Percentiles rank a stretch among this genome's conserved stretches.
Evolutionary conservation across 805 yeast genomes (phyloP).

Genomic region (Dipodascopsis tothii): DNA sequence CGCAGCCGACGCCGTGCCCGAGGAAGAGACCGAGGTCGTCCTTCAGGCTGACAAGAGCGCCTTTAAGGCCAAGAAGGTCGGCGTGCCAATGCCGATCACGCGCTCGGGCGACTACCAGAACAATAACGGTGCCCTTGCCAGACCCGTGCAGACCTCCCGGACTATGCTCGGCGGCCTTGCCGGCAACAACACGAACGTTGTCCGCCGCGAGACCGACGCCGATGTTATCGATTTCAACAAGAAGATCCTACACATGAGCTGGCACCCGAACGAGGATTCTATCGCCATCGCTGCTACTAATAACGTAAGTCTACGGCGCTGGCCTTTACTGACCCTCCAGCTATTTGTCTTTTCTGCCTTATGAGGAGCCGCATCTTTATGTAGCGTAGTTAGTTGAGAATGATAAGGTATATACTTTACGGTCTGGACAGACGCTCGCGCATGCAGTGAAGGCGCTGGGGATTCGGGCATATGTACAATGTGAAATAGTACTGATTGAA

Average conservation of each 20-base stretch:
- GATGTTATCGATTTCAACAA: conserved; percentile 88
- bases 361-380: conserved; percentile 17
- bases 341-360: conserved; percentile 35
- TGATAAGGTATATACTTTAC: no score
- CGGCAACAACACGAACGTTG: conserved; percentile 10
- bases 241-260: conserved; percentile 86
- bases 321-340: conserved; percentile 3
- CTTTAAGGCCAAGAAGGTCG: conserved; percentile 69
- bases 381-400: background rate
- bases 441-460: no score
- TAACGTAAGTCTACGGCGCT: conserved; percentile 42
- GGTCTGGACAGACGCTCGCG: no score
- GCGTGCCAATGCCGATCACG: conserved; percentile 39
- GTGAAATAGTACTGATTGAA: no score
- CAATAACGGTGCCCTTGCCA: conserved; percentile 30
- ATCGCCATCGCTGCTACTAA: conserved; percentile 98
- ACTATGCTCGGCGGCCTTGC: conserved; percentile 41
- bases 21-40: conserved; percentile 56
- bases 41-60: conserved; percentile 98
- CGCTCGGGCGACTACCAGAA: conserved; percentile 25
- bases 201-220: conserved; percentile 55
- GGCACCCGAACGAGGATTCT: conserved; percentile 96
- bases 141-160: conserved; percentile 19
- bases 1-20: conserved; percentile 31
- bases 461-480: no score